Evolutionary conservation across 257 asterid species (phyloP).

Genomic region (Dorcoceras hygrometricum): DNA sequence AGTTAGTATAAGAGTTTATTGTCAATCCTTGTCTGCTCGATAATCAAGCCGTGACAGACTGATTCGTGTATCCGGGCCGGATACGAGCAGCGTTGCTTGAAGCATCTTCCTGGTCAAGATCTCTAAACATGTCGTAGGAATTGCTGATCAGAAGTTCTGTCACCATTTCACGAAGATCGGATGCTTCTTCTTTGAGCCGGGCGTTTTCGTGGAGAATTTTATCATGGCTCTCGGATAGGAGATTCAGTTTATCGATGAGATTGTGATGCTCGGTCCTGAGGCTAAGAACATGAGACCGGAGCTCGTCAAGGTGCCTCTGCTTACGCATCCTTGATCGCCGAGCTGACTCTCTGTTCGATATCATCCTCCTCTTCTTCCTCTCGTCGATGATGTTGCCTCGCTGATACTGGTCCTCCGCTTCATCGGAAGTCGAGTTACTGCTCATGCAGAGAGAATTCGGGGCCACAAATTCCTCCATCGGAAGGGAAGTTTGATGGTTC

Average conservation of each 20-base stretch:
- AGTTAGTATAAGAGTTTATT: background rate
- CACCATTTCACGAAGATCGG: slow-evolving; percentile 30
- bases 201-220: slow-evolving; percentile 34
- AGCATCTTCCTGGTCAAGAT: slow-evolving; percentile 21
- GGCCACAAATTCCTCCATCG: slow-evolving; percentile 1
- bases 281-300: slow-evolving; percentile 39
- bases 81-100: slow-evolving; percentile 9
- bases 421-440: slow-evolving; percentile 51
- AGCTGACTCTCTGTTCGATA: slow-evolving; percentile 62
- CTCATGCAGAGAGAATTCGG: slow-evolving; percentile 29
- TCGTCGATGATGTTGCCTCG: slow-evolving; percentile 28
- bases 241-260: slow-evolving; percentile 37
- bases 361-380: slow-evolving; percentile 52
- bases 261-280: slow-evolving; percentile 34
- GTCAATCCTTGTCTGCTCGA: too few species aligned
- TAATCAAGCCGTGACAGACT: background rate
- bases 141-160: slow-evolving; percentile 24
- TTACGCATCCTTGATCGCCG: slow-evolving; percentile 66
- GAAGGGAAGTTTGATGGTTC: slow-evolving; percentile 20
- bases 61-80: slow-evolving; percentile 6
- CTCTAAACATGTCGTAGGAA: slow-evolving; percentile 20
- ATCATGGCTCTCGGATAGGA: slow-evolving; percentile 31
- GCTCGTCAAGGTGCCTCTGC: slow-evolving; percentile 57
- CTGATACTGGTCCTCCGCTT: slow-evolving; percentile 38
- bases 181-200: slow-evolving; percentile 41